Base-by-base conservation (phyloP, 148 eudicot species). In the Gaultheria prostrata region DNA sequence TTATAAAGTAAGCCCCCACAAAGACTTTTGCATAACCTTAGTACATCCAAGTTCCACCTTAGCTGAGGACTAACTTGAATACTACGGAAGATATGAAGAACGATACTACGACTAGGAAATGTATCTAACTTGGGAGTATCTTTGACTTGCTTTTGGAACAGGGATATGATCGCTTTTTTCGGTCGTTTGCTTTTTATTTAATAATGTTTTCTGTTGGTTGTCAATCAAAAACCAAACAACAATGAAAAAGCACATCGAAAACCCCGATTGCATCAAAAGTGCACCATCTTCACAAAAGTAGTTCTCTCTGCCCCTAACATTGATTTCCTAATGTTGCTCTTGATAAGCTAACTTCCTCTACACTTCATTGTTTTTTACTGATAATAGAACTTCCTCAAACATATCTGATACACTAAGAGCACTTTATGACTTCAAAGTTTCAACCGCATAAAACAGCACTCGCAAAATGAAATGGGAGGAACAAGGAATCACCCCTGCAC, bases 61-160 rank as follows among this genome's bases (percentile, higher is more conserved):
- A 24, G 33, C 33, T 11, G 71, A 82, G 69, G 45, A 13, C 72
- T 59, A 14, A 28, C 28, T 61, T 67, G 20, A 67, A 10, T 63
- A 46, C 78, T 1, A 77, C 32, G 57, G 77, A 76, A 76, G 80
- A 82, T 26, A 73, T 21, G 39, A 74, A 14, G 76, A 78, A 61
- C 46, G 39, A 17, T 7, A 77, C 26, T 28, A 30, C 65, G 35
- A 26, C 33, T 26, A 1, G 20, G 30, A 54, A 79, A 77, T 48
- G 30, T 65, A 18, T 43, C 35, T 10, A 56, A 45, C 18, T 56
- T 28, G 26, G 73, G 63, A 80, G 57, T 84, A 72, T 33, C 43
- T 11, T 72, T 18, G 48, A 73, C 79, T 57, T 63, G 82, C 74
- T 80, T 59, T 69, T 15, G 56, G 45, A 61, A 85, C 63, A 39